Conservation (phyloP, 2,329 filamentous ascomycete genomes). For the Penicillium fuscoglaucum region DNA sequence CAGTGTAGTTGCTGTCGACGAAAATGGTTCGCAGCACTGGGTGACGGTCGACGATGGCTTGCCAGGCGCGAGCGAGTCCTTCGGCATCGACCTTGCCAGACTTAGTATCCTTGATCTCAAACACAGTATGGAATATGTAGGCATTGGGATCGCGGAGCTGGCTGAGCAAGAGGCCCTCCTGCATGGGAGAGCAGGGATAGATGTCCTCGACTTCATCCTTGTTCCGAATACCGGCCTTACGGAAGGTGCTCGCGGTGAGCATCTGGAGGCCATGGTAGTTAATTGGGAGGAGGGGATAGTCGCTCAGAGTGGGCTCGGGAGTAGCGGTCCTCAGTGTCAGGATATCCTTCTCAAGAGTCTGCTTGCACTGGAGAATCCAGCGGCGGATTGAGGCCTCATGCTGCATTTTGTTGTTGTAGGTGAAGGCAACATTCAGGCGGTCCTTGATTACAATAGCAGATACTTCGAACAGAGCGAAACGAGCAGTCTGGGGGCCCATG, state of each 20-base stretch:
- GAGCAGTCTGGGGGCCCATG: constrained; percentile 45
- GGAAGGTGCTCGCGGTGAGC: constrained; percentile 38
- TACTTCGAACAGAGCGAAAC: constrained; percentile 54
- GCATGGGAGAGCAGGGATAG: constrained; percentile 41
- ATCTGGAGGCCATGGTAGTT: constrained; percentile 43
- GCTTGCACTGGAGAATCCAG: constrained; percentile 47
- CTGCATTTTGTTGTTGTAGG: constrained; percentile 50
- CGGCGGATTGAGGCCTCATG: constrained; percentile 44
- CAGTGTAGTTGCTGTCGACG: constrained; percentile 37
- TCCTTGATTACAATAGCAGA: constrained; percentile 52
- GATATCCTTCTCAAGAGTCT: constrained; percentile 37
- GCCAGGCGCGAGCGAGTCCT: constrained; percentile 36
- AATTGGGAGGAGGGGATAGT: constrained; percentile 47
- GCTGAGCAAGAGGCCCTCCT: constrained; percentile 41
- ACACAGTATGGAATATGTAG: constrained; percentile 40
- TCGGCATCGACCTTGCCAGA: constrained; percentile 27
- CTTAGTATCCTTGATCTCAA: constrained; percentile 32
- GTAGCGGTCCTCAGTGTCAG: constrained; percentile 27
- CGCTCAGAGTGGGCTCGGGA: constrained; percentile 40
- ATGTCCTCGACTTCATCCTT: constrained; percentile 35
- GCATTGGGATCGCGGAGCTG: constrained; percentile 38
- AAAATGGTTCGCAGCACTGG: constrained; percentile 37
- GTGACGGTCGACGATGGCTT: constrained; percentile 35
- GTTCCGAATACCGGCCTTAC: constrained; percentile 34
- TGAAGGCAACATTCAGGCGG: constrained; percentile 50